These are phyloP conservation scores for Pleurotus pulmonarius DNA, from an alignment of 768 basidiomycete genomes.

Conservation along the genomic window DNA sequence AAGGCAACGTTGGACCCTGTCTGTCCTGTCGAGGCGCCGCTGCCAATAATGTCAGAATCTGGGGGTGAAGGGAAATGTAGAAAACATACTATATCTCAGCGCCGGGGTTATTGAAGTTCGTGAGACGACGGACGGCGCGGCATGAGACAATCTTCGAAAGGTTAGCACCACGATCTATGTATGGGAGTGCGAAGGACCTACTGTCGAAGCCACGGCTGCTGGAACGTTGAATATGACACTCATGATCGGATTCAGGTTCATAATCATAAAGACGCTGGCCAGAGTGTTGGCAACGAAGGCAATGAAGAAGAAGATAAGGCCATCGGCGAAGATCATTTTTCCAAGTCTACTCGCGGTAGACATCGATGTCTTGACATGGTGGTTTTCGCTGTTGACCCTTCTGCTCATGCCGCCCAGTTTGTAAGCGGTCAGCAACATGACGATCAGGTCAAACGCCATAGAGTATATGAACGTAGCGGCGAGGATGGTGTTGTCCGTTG, in stretches of 20 bases:
- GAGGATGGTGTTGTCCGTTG: conserved; percentile 60
- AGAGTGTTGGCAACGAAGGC: conserved; percentile 51
- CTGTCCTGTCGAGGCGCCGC: conserved; percentile 1
- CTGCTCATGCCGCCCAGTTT: conserved; percentile 39
- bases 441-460: conserved; percentile 68
- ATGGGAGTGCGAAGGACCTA: conserved; percentile 24
- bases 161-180: no score
- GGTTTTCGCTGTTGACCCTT: conserved; percentile 1
- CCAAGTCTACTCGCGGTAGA: conserved; percentile 44
- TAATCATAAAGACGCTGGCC: conserved; percentile 61
- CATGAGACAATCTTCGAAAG: conserved; percentile 20
- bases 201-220: conserved; percentile 64
- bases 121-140: conserved; percentile 38
- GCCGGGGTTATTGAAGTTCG: conserved; percentile 22
- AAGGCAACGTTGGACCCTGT: conserved; percentile 1
- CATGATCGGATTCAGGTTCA: conserved; percentile 68
- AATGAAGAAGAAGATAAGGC: conserved; percentile 74
- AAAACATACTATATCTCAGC: neutral
- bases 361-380: conserved; percentile 11
- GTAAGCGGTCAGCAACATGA: conserved; percentile 55
- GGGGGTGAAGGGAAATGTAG: no score
- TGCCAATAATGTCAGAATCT: no score
- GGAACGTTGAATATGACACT: conserved; percentile 73
- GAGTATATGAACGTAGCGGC: conserved; percentile 74
- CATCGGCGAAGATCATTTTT: conserved; percentile 66